Base-by-base conservation (phyloP, 139 green algal species). In the Tetradesmus obliquus region DNA sequence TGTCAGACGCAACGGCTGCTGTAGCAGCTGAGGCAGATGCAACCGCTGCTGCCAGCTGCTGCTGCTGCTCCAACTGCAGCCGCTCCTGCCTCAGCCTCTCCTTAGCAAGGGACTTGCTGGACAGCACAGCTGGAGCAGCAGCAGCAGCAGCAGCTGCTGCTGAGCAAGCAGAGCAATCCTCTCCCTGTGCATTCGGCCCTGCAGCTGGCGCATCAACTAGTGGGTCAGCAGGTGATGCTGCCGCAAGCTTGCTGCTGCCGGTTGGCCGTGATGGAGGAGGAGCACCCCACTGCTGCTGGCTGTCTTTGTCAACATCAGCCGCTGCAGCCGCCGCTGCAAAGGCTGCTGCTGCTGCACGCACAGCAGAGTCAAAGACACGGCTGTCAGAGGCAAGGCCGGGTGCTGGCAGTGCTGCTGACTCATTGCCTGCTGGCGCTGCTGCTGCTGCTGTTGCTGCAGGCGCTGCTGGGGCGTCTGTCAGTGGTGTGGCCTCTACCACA, bases 21-120 rank as follows among this genome's bases (percentile, higher is more conserved):
- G 82, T 20, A 71, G 55, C 82, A 15, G n/a, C 82, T 22, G 55
- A 22, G 6, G 51, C 82, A 69, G 55, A 62, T n/a, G 54, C 83
- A 10, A 32, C n/a, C 79, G 83, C 83, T 88, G n/a, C 84, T 58
- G 8, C 58, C 3, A n/a, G 20, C 51, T 86, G 81, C 82, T 87
- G 54, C 82, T 54, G 53, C 53, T 87, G 57, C 32, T 88, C 55
- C 24, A 79, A 58, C 57, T 79, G 9, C 45, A 74, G 82, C 15
- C 17, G 54, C 55, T 87, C 20, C 82, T 87, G 82, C 19, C 54
- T 13, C 82, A 71, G 54, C 82, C 51, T 24, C 82, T 87, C 20
- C 82, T 87, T 87, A 13, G 82, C 20, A 17, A n/a, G 80, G 13
- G 80, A 85, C 80, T 24, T 57, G 13, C 80, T 58, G 5, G 80